Percentiles rank a stretch among this genome's conserved stretches.
These are phyloP conservation scores for Picochlorum costavermella DNA, from an alignment of 139 green algal genomes.

Conservation along the genomic window DNA sequence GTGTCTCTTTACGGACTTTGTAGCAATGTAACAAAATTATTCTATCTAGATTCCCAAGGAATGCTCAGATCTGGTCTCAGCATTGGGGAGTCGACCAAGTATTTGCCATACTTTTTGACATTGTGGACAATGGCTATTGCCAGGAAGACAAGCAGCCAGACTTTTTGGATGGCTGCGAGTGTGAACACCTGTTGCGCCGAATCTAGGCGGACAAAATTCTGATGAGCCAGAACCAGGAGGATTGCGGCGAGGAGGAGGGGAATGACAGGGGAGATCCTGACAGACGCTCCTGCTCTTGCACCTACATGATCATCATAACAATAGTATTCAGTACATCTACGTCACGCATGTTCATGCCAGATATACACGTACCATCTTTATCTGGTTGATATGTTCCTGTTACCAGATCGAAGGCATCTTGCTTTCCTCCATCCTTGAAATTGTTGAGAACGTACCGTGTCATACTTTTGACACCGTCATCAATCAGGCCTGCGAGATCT, in stretches of 20 bases:
- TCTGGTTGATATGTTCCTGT: constrained; percentile 29
- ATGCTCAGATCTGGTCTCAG: constrained; percentile 54
- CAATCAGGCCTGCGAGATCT: constrained; percentile 62
- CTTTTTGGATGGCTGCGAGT: background rate
- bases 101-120: constrained; percentile 44
- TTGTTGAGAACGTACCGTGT: constrained; percentile 87
- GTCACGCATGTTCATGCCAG: background rate
- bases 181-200: too few species aligned
- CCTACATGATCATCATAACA: background rate
- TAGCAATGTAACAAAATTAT: too few species aligned
- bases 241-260: constrained; percentile 7
- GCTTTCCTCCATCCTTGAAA: constrained; percentile 77
- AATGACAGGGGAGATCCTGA: constrained; percentile 30
- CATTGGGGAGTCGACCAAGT: constrained; percentile 56
- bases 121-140: constrained; percentile 30
- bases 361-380: background rate
- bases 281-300: background rate
- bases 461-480: constrained; percentile 72
- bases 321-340: background rate
- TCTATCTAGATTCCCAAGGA: constrained; percentile 22
- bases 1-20: too few species aligned
- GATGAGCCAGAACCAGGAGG: too few species aligned
- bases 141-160: constrained; percentile 42
- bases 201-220: too few species aligned
- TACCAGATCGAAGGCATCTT: constrained; percentile 77